Conservation (phyloP, 805 yeast genomes). For the Zygotorulaspora sp. region DNA sequence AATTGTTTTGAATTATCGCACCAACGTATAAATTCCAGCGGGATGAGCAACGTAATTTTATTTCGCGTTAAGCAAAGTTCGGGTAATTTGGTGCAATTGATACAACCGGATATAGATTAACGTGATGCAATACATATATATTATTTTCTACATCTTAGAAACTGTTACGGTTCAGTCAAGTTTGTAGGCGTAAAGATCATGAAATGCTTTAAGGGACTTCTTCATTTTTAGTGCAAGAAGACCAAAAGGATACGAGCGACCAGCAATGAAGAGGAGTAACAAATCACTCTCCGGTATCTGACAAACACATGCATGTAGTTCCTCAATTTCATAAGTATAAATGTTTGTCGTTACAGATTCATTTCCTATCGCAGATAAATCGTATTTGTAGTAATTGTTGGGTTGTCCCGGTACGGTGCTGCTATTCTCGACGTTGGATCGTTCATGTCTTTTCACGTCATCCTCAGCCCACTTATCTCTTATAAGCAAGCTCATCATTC, state of each 20-base stretch:
- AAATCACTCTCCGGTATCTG: constrained; percentile 31
- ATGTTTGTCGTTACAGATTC: constrained; percentile 20
- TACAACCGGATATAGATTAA: too few relatives aligned
- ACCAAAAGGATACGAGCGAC: constrained; percentile 30
- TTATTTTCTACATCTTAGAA: neutral
- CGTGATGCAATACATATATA: neutral
- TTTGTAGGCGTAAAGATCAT: constrained; percentile 27
- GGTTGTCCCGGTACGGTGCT: neutral
- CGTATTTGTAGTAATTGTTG: constrained; percentile 16
- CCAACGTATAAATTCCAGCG: constrained; percentile 2
- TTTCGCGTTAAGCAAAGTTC: constrained; percentile 11
- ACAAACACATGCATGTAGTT: constrained; percentile 30
- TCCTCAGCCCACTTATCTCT: constrained; percentile 36
- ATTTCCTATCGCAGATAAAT: constrained; percentile 3
- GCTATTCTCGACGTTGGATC: neutral
- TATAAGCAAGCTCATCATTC: constrained; percentile 32
- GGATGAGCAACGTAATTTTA: neutral
- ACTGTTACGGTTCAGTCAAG: constrained; percentile 17
- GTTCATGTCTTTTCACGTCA: constrained; percentile 17
- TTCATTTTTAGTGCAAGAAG: constrained; percentile 31
- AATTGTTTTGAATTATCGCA: too few relatives aligned
- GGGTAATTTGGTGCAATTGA: neutral
- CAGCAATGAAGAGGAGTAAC: constrained; percentile 27
- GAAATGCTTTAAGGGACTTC: constrained; percentile 21
- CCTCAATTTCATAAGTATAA: constrained; percentile 33